Base-by-base conservation (phyloP, 192 early-diverging fungal genomes). In the Coemansia sp. region DNA sequence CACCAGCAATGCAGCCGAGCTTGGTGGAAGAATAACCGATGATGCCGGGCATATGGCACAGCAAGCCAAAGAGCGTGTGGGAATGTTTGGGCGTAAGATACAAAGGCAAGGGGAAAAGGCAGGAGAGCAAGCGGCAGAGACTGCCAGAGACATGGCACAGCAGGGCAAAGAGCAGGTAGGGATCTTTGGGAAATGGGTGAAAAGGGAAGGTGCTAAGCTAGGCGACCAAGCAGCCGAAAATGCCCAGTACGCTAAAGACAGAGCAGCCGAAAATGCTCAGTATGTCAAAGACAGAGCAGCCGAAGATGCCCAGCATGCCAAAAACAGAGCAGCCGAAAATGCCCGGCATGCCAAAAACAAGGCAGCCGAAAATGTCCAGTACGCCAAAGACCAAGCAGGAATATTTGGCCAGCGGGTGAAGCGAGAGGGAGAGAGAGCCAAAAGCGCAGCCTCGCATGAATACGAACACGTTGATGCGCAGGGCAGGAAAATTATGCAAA, bases 1-100 rank as follows among this genome's bases (percentile, higher is more conserved):
- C 36, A 59, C 52, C 23, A 62, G 52, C 41, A 55, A 72, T 26
- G 63, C 50, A 4, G 53, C 58, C 5, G 49, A 72, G 26, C 31
- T 46, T 13, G 63, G 51, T 7, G 40, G 53, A 20, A 35, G 56
- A 19, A 58, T 33, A 8, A 57, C 58, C 26, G 49, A 65, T 36
- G 36, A 37, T 23, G 48, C 48, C 31, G 28, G 16, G 28, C 6
- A 18, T 31, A n/a, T 18, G 5, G 28, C 16, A 2, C 6, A 33
- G 2, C 4, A 33, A 8, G 48, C 48, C 15, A 50, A 50, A 50
- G n/a, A 30, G 5, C 48, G 28, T 2, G 28, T 35, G 5, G 48
- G 48, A 8, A 19, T 50, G 0, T 50, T 50, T 16, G 48, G 48
- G 0, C 26, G 23, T 1, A 13, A 14, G 30, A 18, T 33, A 8